Evolutionary conservation across 352 stramenopile species (phyloP), one percentile per base, ranked within the genome.

Genomic region (Pythium folliculosum): DNA sequence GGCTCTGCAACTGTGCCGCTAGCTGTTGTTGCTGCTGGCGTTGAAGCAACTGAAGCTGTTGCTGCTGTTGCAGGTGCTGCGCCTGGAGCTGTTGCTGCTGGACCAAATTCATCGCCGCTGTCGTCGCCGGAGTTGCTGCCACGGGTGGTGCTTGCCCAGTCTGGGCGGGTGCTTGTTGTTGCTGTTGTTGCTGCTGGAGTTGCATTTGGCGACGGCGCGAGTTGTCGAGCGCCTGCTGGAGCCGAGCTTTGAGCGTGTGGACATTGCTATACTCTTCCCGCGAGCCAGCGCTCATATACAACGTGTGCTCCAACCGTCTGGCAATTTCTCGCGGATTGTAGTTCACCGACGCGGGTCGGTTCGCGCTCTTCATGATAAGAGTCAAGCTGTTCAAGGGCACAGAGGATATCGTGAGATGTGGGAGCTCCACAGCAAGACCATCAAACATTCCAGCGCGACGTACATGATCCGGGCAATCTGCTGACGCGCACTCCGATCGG

Each of bases 391-490:
- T 57, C 38, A 17, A 44, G 27, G 27, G 17, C 14, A 30, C 52
- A 47, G 63, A 56, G 4, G 6, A 19, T 12, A 12, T 5, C 10
- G 40, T 47, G 1, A 47, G 40, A 3, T 47, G 1, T n/a, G 14
- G 13, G 17, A 21, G 17, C 2, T 7, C 17, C 1, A 47, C 5
- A 13, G 14, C 40, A 12, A 9, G 50, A 22, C n/a, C 43, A 35
- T 56, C 30, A 51, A 23, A 5, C 17, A 16, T 47, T 48, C 48
- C 30, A 67, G 27, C 9, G 50, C 37, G 47, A 82, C 84, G 32
- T 79, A 96, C 88, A 96, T 96, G 76, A 96, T 94, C 67, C 86
- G 78, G 55, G 88, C 88, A 73, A 96, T 94, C 71, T 96, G 88
- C 57, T 96, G 88, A 16, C 88, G 72, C 2, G 88, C 86, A 52